Percentiles rank a stretch among this genome's conserved stretches.
These are phyloP conservation scores for Eucalyptus rudis DNA, from an alignment of 345 rosid genomes.

Conservation along the genomic window DNA sequence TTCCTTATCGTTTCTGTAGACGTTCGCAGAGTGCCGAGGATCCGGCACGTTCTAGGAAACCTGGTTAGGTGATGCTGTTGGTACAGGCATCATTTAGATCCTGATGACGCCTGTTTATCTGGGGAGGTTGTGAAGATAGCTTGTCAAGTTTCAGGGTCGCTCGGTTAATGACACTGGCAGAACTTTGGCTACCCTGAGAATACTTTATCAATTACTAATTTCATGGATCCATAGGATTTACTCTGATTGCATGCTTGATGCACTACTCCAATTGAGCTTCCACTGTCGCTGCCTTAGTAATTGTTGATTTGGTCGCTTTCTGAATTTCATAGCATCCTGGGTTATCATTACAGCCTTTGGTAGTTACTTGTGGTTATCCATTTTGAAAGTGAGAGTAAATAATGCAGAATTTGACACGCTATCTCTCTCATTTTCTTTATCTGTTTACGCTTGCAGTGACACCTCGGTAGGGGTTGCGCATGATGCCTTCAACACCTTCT, in stretches of 20 bases:
- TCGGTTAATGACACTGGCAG: not conserved
- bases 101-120: not conserved
- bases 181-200: not conserved
- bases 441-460: slow-evolving; percentile 34
- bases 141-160: not conserved
- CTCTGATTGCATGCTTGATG: not conserved
- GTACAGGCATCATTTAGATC: not conserved
- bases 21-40: not conserved
- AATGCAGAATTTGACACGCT: not conserved
- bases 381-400: not conserved
- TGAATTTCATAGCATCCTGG: not conserved
- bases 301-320: not conserved
- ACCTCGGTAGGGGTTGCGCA: slow-evolving; percentile 36
- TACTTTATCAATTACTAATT: not conserved
- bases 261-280: not conserved
- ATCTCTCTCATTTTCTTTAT: not conserved
- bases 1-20: not conserved
- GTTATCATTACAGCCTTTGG: not conserved
- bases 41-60: not conserved
- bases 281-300: not conserved
- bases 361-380: not conserved
- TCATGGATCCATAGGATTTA: not conserved
- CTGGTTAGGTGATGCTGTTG: not conserved
- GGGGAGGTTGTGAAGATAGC: not conserved
- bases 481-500: slow-evolving; percentile 88